Base-by-base conservation (phyloP, 495 filamentous ascomycete species). In the Penicillium bialowiezense region DNA sequence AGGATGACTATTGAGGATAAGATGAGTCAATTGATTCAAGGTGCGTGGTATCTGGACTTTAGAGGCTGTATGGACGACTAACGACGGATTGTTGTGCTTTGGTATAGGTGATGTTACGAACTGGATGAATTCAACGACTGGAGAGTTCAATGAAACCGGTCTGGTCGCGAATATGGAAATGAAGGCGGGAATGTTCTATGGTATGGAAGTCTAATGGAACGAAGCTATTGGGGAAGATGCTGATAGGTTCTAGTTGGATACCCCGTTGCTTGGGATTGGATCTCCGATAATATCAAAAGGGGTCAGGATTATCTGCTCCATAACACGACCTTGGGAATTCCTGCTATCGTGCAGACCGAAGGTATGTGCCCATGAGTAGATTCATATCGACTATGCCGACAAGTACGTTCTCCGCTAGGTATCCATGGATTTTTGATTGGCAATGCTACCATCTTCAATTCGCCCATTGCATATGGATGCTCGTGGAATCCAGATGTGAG, bases 371-470 rank as follows among this genome's bases (percentile, higher is more conserved):
- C n/a, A n/a, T n/a, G n/a, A n/a, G n/a, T n/a, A n/a, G n/a, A n/a
- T n/a, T n/a, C n/a, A n/a, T n/a, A n/a, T n/a, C n/a, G n/a, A n/a
- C n/a, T n/a, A n/a, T n/a, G n/a, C n/a, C n/a, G n/a, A n/a, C n/a
- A n/a, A n/a, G n/a, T n/a, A n/a, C n/a, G n/a, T n/a, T n/a, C n/a
- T n/a, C n/a, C n/a, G 34, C 3, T 15, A 74, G 75, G 69, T 44
- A 85, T 88, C 41, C 85, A 88, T 54, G 85, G 85, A 0, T 86
- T 88, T 43, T 61, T 88, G 39, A 74, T 84, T 38, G 79, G 75
- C 15, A 87, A 88, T 67, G 85, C 85, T 10, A 87, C 85, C 0
- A 87, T 89, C 40, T 88, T 86, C 74, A 87, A 88, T 57, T 86
- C 82, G 3, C 83, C 85, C 0, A 88, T 89, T 60, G 84, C 69